Base-by-base conservation (phyloP, 1,284 basidiomycete species). In the Heterobasidion irregulare region DNA sequence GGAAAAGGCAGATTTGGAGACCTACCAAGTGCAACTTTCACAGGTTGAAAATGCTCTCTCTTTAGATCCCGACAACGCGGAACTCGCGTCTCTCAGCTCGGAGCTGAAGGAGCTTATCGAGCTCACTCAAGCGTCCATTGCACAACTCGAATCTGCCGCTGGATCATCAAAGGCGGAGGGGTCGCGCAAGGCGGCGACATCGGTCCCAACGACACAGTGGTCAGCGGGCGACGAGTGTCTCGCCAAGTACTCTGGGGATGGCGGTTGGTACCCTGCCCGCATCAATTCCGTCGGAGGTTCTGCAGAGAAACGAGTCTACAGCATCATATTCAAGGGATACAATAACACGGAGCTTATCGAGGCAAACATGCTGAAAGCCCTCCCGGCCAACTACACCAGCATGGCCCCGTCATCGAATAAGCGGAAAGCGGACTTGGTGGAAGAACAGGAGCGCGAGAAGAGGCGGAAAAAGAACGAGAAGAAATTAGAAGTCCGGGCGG, bases 401-500 rank as follows among this genome's bases (percentile, higher is more conserved):
- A 19, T 54, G 55, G 66, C 45, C 67, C 69, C 74, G 10, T 64
- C 75, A 0, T 66, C 75, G 53, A 76, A 73, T 61, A 92, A 92
- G 74, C 86, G 89, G 60, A 92, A 93, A 75, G 73, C 87, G 65
- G 83, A 76, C 66, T 83, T 87, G 63, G 83, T 75, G 66, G 89
- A 94, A 74, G 92, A 90, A 63, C 92, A 94, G 64, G 94, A 94
- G 74, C 84, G 86, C 69, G 93, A 93, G 65, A 79, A 76, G 72
- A 96, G 94, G 80, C 94, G 94, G 78, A 92, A 90, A 76, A 93
- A 92, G 75, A 97, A 94, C 66, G 95, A 98, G 74, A 97, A 96
- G 77, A 97, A 97, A 74, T 68, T 93, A 57, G 92, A 94, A 74
- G 80, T 75, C 7, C 86, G 85, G 65, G 90, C 92, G 47, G 83